These are phyloP conservation scores for Zizania palustris DNA, from an alignment of 202 grass and related monocot genomes.

Conservation along the genomic window DNA sequence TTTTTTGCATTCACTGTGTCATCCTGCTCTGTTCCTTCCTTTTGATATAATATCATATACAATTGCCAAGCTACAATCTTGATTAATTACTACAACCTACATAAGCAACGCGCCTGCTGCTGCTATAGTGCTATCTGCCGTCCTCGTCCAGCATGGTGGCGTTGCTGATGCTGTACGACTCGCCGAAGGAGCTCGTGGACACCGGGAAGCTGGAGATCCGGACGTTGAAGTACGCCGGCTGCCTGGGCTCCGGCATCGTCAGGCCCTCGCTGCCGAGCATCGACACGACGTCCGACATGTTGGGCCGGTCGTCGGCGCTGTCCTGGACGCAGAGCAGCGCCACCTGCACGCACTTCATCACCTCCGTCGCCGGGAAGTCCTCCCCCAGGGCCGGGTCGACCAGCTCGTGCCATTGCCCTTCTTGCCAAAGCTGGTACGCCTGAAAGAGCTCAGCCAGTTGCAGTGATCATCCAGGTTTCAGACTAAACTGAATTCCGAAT, in stretches of 20 bases:
- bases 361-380: constrained; percentile 29
- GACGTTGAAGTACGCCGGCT: constrained; percentile 61
- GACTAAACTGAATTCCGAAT: background rate
- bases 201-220: constrained; percentile 30
- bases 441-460: background rate
- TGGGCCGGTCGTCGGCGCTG: constrained; percentile 62
- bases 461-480: background rate
- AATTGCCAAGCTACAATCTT: constrained; percentile 2
- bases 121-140: constrained; percentile 33
- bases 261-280: constrained; percentile 59
- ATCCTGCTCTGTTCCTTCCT: constrained; percentile 9
- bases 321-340: constrained; percentile 73
- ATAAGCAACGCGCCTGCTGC: background rate
- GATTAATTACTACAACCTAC: background rate
- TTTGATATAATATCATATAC: constrained; percentile 12
- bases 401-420: constrained; percentile 47
- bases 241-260: constrained; percentile 43
- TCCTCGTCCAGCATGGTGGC: constrained; percentile 41
- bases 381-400: constrained; percentile 43
- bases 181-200: constrained; percentile 24
- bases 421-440: constrained; percentile 55
- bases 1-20: constrained; percentile 31
- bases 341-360: constrained; percentile 52
- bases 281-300: constrained; percentile 55
- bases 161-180: constrained; percentile 38